Conservation (phyloP, 75 land plant genomes). For the Sequoia sempervirens region DNA sequence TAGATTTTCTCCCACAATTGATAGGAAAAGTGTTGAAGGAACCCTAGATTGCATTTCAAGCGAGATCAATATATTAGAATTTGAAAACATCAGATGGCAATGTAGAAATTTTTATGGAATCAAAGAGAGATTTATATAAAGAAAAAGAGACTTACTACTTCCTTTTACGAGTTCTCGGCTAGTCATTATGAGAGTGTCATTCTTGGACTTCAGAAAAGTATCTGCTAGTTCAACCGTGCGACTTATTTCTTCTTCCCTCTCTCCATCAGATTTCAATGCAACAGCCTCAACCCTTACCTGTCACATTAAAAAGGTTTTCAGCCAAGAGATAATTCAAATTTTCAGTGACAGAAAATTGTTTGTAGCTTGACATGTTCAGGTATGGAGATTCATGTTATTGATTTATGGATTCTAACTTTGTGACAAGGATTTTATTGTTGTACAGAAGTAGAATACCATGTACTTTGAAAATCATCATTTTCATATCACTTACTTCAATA, state of each 20-base stretch:
- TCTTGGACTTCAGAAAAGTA: conserved; percentile 49
- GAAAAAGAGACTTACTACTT: conserved; percentile 46
- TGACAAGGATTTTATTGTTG: background rate
- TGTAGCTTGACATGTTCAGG: background rate
- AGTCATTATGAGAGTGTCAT: conserved; percentile 88
- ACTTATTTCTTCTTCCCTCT: conserved; percentile 67
- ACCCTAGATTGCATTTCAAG: background rate
- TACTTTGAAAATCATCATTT: background rate
- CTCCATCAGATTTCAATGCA: conserved; percentile 63
- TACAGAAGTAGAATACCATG: background rate
- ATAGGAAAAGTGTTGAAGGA: background rate
- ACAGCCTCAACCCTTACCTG: conserved; percentile 75
- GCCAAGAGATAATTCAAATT: background rate
- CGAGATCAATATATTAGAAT: background rate
- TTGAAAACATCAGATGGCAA: background rate
- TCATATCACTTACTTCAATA: conserved; percentile 54
- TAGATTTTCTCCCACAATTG: background rate
- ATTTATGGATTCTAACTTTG: background rate
- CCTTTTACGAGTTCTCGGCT: conserved; percentile 93
- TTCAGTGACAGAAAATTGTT: background rate
- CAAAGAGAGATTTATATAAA: background rate
- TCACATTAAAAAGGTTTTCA: background rate
- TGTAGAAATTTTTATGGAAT: background rate
- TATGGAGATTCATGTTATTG: background rate
- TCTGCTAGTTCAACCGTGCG: conserved; percentile 60